These are phyloP conservation scores for Zoysia pacifica DNA, from an alignment of 176 grass and related monocot species.

Conservation along the genomic window DNA sequence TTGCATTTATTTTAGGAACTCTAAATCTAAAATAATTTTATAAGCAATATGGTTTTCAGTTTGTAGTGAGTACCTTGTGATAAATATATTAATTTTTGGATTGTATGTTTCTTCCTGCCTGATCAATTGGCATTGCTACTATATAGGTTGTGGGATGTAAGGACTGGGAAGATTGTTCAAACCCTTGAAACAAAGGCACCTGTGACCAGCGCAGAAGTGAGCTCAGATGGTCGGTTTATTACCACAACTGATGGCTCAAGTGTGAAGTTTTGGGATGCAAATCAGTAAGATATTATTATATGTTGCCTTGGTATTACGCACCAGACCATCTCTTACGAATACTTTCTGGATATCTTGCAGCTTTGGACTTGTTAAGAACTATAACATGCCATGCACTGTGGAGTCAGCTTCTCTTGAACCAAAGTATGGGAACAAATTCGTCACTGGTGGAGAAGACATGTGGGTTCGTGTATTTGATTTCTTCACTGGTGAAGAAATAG, in stretches of 20 bases:
- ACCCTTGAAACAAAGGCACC: slow-evolving; percentile 78
- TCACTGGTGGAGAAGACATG: slow-evolving; percentile 84
- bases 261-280: slow-evolving; percentile 91
- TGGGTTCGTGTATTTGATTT: slow-evolving; percentile 89
- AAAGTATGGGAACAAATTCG: slow-evolving; percentile 67
- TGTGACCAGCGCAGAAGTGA: slow-evolving; percentile 84
- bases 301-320: neutral
- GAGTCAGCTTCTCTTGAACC: slow-evolving; percentile 83
- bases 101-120: neutral
- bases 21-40: neutral
- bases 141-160: slow-evolving; percentile 77
- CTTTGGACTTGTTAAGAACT: slow-evolving; percentile 81
- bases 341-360: slow-evolving; percentile 41
- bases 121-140: neutral
- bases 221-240: slow-evolving; percentile 76
- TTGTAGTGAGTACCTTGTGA: neutral
- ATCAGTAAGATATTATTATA: slow-evolving; percentile 53
- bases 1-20: neutral
- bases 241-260: slow-evolving; percentile 77
- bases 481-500: slow-evolving; percentile 73
- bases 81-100: neutral
- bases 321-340: slow-evolving; percentile 2
- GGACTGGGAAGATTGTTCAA: slow-evolving; percentile 75
- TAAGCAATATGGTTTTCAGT: neutral
- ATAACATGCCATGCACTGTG: slow-evolving; percentile 72